Evolutionary conservation across 2,329 filamentous ascomycete species (phyloP).

Genomic region (Reticulascus tulasneorum): DNA sequence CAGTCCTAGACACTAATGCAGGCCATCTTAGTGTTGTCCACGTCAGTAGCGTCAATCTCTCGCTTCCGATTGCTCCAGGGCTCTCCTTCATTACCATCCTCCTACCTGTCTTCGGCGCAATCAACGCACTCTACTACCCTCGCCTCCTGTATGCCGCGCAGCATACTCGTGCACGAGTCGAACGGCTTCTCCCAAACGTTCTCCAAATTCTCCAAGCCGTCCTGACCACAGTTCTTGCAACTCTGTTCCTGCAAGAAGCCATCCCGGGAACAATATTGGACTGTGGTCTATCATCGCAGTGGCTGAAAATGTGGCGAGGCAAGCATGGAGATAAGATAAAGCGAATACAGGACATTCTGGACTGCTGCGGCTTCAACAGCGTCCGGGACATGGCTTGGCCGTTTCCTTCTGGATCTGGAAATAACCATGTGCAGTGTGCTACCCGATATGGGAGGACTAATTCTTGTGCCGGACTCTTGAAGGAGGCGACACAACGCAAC

Average conservation of each 20-base stretch:
- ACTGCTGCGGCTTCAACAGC: conserved; percentile 62
- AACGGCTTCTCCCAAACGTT: conserved; percentile 16
- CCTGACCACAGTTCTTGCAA: conserved; percentile 39
- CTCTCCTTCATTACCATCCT: conserved; percentile 33
- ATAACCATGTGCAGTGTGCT: conserved; percentile 33
- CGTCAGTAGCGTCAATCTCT: conserved; percentile 31
- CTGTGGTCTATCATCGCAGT: conserved; percentile 55
- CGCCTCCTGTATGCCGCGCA: conserved; percentile 22
- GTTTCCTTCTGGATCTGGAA: conserved; percentile 37
- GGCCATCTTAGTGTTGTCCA: conserved; percentile 40
- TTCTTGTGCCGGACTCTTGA: conserved; percentile 54
- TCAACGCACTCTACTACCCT: conserved; percentile 32
- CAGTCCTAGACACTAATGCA: no score
- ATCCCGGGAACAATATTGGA: conserved; percentile 27
- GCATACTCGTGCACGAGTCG: conserved; percentile 4
- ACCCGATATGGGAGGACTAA: conserved; percentile 39
- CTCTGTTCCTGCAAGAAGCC: conserved; percentile 33
- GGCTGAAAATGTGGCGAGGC: conserved; percentile 48
- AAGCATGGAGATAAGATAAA: conserved; percentile 50
- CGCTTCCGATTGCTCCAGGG: conserved; percentile 32
- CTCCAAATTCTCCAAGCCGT: conserved; percentile 40
- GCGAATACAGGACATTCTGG: conserved; percentile 60
- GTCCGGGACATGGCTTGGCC: conserved; percentile 60
- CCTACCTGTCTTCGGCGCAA: conserved; percentile 34
- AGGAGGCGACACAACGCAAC: conserved; percentile 45